A percentile compares a stretch with the other conserved stretches of the same genome.
phyloP scores from a whole-genome alignment of 345 rosid genomes.

The Bruguiera sexangula region DNA sequence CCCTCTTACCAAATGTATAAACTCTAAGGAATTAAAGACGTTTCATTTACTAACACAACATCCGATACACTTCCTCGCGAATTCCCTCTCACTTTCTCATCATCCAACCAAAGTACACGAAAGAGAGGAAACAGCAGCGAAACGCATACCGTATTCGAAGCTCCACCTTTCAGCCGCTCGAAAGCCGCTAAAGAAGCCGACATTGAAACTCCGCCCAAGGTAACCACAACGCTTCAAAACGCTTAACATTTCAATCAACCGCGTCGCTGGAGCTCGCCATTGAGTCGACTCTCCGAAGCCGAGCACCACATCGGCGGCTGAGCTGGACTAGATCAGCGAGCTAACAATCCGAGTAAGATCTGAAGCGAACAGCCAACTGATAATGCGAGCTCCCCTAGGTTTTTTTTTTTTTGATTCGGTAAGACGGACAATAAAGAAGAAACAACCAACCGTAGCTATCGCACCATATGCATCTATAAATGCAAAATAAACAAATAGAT shows the following conservation, averaged over 20 bases:
- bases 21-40: not conserved
- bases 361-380: not conserved
- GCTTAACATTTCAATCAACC: constrained; percentile 23
- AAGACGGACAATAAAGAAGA: constrained; percentile 20
- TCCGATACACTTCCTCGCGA: constrained; percentile 1
- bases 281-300: constrained; percentile 17
- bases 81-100: constrained; percentile 1
- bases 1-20: not conserved
- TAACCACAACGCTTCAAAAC: not conserved
- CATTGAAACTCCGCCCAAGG: constrained; percentile 38
- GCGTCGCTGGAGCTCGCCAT: constrained; percentile 14
- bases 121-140: not conserved
- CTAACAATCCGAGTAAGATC: constrained; percentile 31
- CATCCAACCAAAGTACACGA: constrained; percentile 6
- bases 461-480: constrained; percentile 3
- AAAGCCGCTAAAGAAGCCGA: constrained; percentile 77
- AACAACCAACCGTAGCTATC: constrained; percentile 31
- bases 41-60: not conserved
- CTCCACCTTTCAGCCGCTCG: constrained; percentile 69
- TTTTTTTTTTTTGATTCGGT: constrained; percentile 14
- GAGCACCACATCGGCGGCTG: constrained; percentile 1
- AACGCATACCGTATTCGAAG: constrained; percentile 65
- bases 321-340: constrained; percentile 22
- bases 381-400: constrained; percentile 18
- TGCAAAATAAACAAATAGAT: constrained; percentile 1